Base-by-base conservation (phyloP, 352 stramenopile species). In the Phytophthora pluvialis region DNA sequence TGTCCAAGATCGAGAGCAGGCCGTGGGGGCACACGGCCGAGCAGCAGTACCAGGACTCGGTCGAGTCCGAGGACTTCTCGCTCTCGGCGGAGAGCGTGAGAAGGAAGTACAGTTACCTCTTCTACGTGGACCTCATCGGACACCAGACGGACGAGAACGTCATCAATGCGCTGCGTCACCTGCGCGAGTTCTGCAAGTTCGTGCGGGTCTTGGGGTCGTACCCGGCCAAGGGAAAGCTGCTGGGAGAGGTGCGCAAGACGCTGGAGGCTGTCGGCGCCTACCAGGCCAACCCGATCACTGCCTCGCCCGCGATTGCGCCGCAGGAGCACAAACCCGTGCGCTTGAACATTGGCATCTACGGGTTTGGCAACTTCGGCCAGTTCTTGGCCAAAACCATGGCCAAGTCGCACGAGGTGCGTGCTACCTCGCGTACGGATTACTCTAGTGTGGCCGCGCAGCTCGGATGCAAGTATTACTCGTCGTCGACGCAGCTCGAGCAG, bases 281-380 rank as follows among this genome's bases (percentile, higher is more conserved):
- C 47, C 63, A 70, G 40, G 39, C 65, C 13, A 72, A 67, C 16
- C 44, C 72, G 11, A 51, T 73, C 45, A 70, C 64, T 35, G 58
- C 62, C 4, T 83, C 77, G 9, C 70, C 75, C 0, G 63, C 72
- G 2, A 52, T 65, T 25, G 31, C 40, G 2, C 50, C 64, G 7
- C 64, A 67, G 12, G 46, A 74, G 33, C 35, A 70, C n/a, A 52
- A 76, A 8, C 42, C 51, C 1, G 42, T 66, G 54, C 88, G 91
- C 2, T 82, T 99, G 32, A 98, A 89, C 45, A 98, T 99, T 63
- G 97, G 97, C 32, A 92, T 99, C 39, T 90, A 99, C 52, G 97
- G 97, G 4, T 99, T 99, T 69, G 94, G 97, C 38, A 95, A 98
- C 68, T 99, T 99, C 75, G 97, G 97, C 29, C 97, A 99, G 81